Base-by-base conservation (phyloP, 202 grass and related monocot genomes). In the Setaria viridis region DNA sequence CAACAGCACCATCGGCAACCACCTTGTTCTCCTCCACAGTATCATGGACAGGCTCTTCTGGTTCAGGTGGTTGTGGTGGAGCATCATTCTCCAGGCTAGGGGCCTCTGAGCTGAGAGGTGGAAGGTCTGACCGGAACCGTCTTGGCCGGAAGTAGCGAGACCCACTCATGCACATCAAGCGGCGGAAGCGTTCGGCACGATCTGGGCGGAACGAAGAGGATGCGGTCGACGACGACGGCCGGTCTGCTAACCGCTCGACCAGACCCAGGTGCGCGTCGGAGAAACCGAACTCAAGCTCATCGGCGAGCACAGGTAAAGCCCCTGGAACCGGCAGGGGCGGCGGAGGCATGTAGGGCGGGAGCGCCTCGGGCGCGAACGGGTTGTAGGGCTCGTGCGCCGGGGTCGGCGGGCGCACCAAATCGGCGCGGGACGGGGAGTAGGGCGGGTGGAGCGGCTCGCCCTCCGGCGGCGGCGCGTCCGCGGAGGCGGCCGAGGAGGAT, bases 91-190 rank as follows among this genome's bases (percentile, higher is more conserved):
- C 87, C 58, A 71, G 50, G 66, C 34, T 55, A 78, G 88, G 88
- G 55, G 78, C 54, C 41, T 85, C 89, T 11, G 89, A 85, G 47
- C 85, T 82, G 65, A 88, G 85, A 65, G 85, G 81, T 21, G 88
- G 73, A 16, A 90, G 87, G 79, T 91, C 86, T 50, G 93, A 91
- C 53, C 90, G 84, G 75, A 95, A 95, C 37, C 93, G 79, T 58
- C 85, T 88, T 3, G 85, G 76, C 62, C 85, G 86, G 37, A 85
- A 35, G 72, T 68, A 81, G 29, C 85, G 81, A 62, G 35, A 29
- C 54, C 68, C 80, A 20, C 51, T 66, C 41, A 83, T 41, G 51
- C 47, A 82, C 56, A 94, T 71, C 29, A 86, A 11, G 32, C 76
- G 82, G 37, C 80, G 79, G 87, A 89, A 78, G 35, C 76, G 85